Percentiles rank a stretch among this genome's conserved stretches.
Evolutionary conservation across 164 flowering plant species (phyloP).

Genomic region (Vitis rotundifolia): DNA sequence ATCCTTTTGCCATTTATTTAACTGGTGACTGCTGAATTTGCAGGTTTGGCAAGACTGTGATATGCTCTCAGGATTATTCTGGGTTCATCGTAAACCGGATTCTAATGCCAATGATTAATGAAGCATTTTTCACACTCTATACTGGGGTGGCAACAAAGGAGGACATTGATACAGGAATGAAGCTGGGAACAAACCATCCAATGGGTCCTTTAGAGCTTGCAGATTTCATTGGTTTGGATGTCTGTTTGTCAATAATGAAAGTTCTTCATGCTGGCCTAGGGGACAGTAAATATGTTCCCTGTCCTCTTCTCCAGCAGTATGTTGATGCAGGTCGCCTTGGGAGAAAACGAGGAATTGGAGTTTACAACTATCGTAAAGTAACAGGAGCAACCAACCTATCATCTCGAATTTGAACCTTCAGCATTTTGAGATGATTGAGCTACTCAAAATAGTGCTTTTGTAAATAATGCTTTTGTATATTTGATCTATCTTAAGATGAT

Average conservation of each 20-base stretch:
- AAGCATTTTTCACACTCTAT: conserved; percentile 80
- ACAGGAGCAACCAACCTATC: conserved; percentile 23
- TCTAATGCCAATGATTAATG: conserved; percentile 97
- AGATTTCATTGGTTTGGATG: conserved; percentile 90
- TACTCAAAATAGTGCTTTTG: background rate
- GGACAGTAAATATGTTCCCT: conserved; percentile 78
- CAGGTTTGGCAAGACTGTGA: conserved; percentile 83
- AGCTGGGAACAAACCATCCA: conserved; percentile 95
- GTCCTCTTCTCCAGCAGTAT: conserved; percentile 93
- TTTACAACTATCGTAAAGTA: conserved; percentile 59
- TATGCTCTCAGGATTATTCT: conserved; percentile 84
- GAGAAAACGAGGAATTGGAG: conserved; percentile 78
- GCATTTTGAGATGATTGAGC: background rate
- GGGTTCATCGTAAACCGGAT: conserved; percentile 92
- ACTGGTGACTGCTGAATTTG: conserved; percentile 15
- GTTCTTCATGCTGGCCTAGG: conserved; percentile 89
- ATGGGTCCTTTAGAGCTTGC: conserved; percentile 98
- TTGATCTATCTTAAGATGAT: too few species aligned
- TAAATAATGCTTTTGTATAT: too few species aligned
- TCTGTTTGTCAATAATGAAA: conserved; percentile 81
- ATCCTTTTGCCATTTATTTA: background rate
- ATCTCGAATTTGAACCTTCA: conserved; percentile 39
- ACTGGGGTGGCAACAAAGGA: conserved; percentile 95
- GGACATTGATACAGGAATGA: conserved; percentile 93
- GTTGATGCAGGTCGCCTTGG: conserved; percentile 96